Base-by-base conservation (phyloP, 2,329 filamentous ascomycete genomes). In the Sarocladiaceae sp. region DNA sequence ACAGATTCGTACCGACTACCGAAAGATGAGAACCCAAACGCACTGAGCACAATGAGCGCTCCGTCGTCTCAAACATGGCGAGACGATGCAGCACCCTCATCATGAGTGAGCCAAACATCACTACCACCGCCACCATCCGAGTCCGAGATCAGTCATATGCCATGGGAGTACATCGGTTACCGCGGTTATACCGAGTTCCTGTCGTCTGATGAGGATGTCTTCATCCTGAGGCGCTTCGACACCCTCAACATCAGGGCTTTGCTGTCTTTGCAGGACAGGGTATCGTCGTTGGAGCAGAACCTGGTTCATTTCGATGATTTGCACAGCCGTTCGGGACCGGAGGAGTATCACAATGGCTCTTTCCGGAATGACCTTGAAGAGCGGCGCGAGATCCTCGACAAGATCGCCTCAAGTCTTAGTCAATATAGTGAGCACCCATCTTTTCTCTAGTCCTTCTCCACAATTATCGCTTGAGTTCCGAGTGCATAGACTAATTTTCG, bases 171-270 rank as follows among this genome's bases (percentile, higher is more conserved):
- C 39, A 57, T 63, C 7, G 64, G 66, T 0, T 66, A 66, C 36
- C 54, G 49, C 12, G 58, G 59, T 20, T 68, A 64, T 46, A 8
- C 60, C 1, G 26, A 59, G 1, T 67, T 66, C 40, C 50, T 67
- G 4, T 56, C 63, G 4, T 64, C 65, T 0, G 65, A 68, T 3
- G 57, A 59, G 15, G 65, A 65, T 37, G 58, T 65, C n/a, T 55
- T 60, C 20, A 59, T 70, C 7, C 59, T 71, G 3, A 60, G 67
- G 5, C 60, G 66, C 12, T 71, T 72, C 46, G 57, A 58, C 7
- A 51, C 57, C 1, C 55, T 69, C 0, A 68, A 67, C 37, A 53
- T 56, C 6, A 55, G 66, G 28, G 53, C 67, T 12, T 54, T 62
- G 1, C 56, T 71, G 4, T 56, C 57, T 1, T 57, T 70, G 2